Conservation (phyloP, 148 eudicot species). For the Agrostemma githago region DNA sequence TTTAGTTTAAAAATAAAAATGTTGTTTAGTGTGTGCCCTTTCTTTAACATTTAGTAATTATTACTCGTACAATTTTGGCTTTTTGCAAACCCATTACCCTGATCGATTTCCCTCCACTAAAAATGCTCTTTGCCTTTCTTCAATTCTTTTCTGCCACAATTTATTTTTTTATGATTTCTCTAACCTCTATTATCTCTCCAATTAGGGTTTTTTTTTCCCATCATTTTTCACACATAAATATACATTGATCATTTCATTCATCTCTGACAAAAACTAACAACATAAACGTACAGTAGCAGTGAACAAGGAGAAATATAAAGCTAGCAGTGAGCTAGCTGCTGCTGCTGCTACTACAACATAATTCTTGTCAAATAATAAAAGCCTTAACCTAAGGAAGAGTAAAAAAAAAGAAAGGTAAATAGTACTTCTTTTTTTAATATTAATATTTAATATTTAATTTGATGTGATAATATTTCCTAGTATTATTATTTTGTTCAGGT, state of each 20-base stretch:
- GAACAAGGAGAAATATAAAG: constrained; percentile 2
- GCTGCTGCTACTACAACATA: neutral
- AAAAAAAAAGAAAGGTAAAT: neutral
- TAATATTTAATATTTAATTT: neutral
- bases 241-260: constrained; percentile 9
- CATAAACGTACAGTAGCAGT: constrained; percentile 14
- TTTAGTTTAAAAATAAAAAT: no score
- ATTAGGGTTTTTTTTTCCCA: constrained; percentile 42
- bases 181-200: constrained; percentile 17
- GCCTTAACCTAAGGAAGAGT: constrained; percentile 28
- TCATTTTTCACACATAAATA: neutral
- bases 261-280: constrained; percentile 11
- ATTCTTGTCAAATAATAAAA: constrained; percentile 10
- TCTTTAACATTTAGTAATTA: constrained; percentile 3
- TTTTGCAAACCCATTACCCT: constrained; percentile 15
- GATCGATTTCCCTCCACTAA: constrained; percentile 24
- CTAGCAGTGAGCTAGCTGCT: neutral
- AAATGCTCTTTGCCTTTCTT: constrained; percentile 34
- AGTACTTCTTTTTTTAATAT: neutral
- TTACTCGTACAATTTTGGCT: constrained; percentile 20
- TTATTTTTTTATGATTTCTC: constrained; percentile 17
- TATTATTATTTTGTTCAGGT: neutral
- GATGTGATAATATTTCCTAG: neutral
- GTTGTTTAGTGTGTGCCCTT: neutral
- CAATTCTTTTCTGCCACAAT: constrained; percentile 30